Percentiles rank a stretch among this genome's conserved stretches.
These are phyloP conservation scores for Pelargonium australe DNA, from an alignment of 441 rosid species.

Conservation along the genomic window DNA sequence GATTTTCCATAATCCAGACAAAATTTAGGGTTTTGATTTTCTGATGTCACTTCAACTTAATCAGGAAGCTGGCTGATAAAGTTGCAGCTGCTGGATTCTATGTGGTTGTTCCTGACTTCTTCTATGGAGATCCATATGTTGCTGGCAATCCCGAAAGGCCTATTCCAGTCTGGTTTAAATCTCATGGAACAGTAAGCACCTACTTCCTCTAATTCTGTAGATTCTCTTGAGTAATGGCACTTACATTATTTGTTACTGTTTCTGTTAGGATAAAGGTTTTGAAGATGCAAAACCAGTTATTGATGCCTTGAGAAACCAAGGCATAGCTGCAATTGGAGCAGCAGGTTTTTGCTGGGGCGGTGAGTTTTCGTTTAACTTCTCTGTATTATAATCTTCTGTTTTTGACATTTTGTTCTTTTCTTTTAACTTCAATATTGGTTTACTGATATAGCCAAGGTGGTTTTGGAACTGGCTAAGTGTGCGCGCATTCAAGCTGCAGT, in stretches of 20 bases:
- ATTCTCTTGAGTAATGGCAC: background rate
- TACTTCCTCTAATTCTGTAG: background rate
- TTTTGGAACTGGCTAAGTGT: conserved; percentile 10
- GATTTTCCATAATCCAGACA: background rate
- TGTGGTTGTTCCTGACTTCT: conserved; percentile 32
- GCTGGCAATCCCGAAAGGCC: conserved; percentile 16
- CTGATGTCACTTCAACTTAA: background rate
- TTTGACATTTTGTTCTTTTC: background rate
- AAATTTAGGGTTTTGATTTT: background rate
- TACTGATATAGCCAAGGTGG: conserved; percentile 22
- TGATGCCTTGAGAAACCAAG: conserved; percentile 19
- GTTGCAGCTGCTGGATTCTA: conserved; percentile 26
- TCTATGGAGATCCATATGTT: conserved; percentile 26
- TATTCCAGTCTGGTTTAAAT: conserved; percentile 22
- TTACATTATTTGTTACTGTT: background rate
- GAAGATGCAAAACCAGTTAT: conserved; percentile 22
- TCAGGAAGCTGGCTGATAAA: conserved; percentile 28
- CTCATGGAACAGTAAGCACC: conserved; percentile 21
- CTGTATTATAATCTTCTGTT: background rate
- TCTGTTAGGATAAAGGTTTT: conserved; percentile 23
- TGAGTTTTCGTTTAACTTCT: background rate
- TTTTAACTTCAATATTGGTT: too few species aligned
- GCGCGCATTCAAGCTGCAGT: conserved; percentile 22
- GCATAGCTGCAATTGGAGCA: conserved; percentile 22
- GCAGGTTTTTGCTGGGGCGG: conserved; percentile 29